phyloP scores from a whole-genome alignment of 805 yeast genomes.

The Spathaspora girioi region DNA sequence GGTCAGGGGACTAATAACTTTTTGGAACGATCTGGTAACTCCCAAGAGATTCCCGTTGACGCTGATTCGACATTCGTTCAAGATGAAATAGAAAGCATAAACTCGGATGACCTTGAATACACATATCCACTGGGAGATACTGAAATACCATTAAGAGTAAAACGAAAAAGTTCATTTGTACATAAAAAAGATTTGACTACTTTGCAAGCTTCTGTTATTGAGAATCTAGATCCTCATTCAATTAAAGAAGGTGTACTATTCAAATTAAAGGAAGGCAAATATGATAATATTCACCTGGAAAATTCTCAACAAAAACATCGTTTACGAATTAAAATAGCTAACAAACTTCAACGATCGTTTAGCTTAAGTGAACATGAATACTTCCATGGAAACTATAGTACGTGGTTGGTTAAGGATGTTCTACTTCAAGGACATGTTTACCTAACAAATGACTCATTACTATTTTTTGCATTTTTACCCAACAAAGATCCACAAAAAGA shows the following conservation, averaged over 20 bases:
- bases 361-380: constrained; percentile 51
- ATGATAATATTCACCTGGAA: constrained; percentile 3
- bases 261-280: constrained; percentile 6
- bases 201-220: constrained; percentile 27
- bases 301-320: constrained; percentile 2
- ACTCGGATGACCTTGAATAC: background rate
- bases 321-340: constrained; percentile 25
- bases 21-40: background rate
- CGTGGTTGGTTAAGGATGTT: constrained; percentile 82
- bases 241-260: constrained; percentile 10
- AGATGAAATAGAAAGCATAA: background rate
- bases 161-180: background rate
- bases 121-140: background rate
- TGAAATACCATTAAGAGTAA: background rate
- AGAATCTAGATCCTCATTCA: constrained; percentile 21
- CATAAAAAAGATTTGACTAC: constrained; percentile 4
- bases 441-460: constrained; percentile 57
- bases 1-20: background rate
- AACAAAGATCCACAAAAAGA: background rate
- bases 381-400: constrained; percentile 59
- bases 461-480: constrained; percentile 69
- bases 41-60: background rate
- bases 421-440: constrained; percentile 82
- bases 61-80: background rate
- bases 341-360: constrained; percentile 32